Evolutionary conservation across 1,284 basidiomycete genomes (phyloP).

Genomic region (Coniferiporia sulphurascens): DNA sequence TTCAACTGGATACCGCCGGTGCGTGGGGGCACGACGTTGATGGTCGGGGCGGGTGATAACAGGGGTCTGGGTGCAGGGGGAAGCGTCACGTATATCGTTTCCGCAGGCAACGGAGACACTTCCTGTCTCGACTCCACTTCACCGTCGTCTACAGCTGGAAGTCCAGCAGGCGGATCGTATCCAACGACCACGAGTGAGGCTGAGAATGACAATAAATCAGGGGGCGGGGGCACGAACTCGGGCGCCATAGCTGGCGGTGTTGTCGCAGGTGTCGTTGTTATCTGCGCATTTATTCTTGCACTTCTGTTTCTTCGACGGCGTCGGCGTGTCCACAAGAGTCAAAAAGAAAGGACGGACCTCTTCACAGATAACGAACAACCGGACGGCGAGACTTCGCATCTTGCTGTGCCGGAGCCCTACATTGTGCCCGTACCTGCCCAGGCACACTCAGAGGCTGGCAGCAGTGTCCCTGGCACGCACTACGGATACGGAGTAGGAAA

Average conservation of each 20-base stretch:
- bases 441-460: slow-evolving; percentile 6
- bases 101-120: slow-evolving; percentile 40
- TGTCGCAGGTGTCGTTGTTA: slow-evolving; percentile 52
- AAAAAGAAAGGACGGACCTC: slow-evolving; percentile 56
- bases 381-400: slow-evolving; percentile 34
- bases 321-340: slow-evolving; percentile 31
- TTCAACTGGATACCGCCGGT: slow-evolving; percentile 67
- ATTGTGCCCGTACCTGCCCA: slow-evolving; percentile 10
- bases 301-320: slow-evolving; percentile 51
- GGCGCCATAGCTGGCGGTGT: slow-evolving; percentile 68
- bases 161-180: slow-evolving; percentile 70
- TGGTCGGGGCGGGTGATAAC: slow-evolving; percentile 61
- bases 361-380: slow-evolving; percentile 58
- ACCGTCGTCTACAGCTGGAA: slow-evolving; percentile 70
- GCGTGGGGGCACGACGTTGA: slow-evolving; percentile 55
- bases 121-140: slow-evolving; percentile 53
- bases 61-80: slow-evolving; percentile 66
- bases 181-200: slow-evolving; percentile 43
- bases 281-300: slow-evolving; percentile 40
- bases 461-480: slow-evolving; percentile 1
- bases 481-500: slow-evolving; percentile 13
- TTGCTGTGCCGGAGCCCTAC: slow-evolving; percentile 40
- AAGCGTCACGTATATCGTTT: slow-evolving; percentile 51
- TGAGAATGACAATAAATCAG: slow-evolving; percentile 21
- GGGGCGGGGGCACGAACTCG: slow-evolving; percentile 37